These are phyloP conservation scores for Penicillium freii DNA, from an alignment of 2,329 filamentous ascomycete genomes.

Conservation along the genomic window DNA sequence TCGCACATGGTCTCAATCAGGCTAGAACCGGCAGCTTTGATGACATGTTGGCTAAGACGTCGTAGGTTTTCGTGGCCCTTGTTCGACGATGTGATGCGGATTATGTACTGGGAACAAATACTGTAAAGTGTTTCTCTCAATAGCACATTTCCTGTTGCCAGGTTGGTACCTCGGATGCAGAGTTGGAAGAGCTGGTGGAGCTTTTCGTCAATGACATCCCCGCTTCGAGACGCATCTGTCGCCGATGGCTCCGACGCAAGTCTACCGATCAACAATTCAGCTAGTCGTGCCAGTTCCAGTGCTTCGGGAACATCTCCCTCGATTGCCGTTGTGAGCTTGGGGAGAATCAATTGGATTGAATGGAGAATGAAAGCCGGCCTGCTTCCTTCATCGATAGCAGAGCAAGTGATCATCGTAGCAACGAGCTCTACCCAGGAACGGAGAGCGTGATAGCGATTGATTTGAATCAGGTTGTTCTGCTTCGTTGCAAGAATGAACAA, in stretches of 20 bases:
- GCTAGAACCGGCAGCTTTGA: constrained; percentile 76
- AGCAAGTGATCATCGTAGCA: constrained; percentile 77
- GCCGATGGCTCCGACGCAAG: constrained; percentile 38
- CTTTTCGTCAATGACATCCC: constrained; percentile 81
- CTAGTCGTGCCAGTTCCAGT: constrained; percentile 73
- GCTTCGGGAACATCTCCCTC: constrained; percentile 68
- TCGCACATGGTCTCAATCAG: constrained; percentile 87
- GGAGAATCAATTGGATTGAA: constrained; percentile 80
- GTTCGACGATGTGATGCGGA: constrained; percentile 56
- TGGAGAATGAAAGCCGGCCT: constrained; percentile 80
- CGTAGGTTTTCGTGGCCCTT: constrained; percentile 50
- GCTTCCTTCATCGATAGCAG: constrained; percentile 70
- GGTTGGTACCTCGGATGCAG: constrained; percentile 74
- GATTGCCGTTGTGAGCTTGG: constrained; percentile 77
- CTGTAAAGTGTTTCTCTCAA: constrained; percentile 85
- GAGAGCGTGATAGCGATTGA: constrained; percentile 64
- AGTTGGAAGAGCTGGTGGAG: constrained; percentile 89
- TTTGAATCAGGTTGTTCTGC: constrained; percentile 37
- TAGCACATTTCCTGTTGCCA: constrained; percentile 66
- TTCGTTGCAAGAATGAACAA: constrained; percentile 44
- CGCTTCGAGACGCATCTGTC: constrained; percentile 46
- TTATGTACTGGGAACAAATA: constrained; percentile 83
- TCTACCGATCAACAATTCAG: constrained; percentile 58
- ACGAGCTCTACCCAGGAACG: constrained; percentile 82
- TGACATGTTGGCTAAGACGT: constrained; percentile 61